Evolutionary conservation across 78 protist species (phyloP).

Genomic region (Cavenderia fasciculata): DNA sequence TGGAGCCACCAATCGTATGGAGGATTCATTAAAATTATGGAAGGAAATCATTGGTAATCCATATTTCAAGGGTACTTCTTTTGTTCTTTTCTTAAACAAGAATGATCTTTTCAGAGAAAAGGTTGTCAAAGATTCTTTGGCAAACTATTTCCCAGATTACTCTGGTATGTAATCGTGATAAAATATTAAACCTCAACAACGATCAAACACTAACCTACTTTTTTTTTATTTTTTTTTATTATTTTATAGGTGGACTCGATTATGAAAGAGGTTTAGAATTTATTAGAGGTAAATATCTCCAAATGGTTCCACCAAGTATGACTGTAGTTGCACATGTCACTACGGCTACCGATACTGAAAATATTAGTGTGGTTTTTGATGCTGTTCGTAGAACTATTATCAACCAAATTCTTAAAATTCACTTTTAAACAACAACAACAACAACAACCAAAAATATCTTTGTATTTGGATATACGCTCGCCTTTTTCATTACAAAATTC

Average conservation of each 20-base stretch:
- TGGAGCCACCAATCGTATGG: constrained; percentile 89
- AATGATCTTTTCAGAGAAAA: constrained; percentile 90
- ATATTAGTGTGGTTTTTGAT: constrained; percentile 88
- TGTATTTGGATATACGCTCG: no score
- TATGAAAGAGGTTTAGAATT: constrained; percentile 60
- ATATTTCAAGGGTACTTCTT: constrained; percentile 90
- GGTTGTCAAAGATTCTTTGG: constrained; percentile 75
- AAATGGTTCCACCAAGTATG: constrained; percentile 65
- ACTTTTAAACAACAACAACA: constrained; percentile 25
- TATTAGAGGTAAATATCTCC: constrained; percentile 45
- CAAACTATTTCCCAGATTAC: constrained; percentile 89
- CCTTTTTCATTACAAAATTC: no score
- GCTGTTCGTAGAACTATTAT: constrained; percentile 87
- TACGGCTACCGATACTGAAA: constrained; percentile 94
- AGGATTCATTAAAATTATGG: constrained; percentile 90
- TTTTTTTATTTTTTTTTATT: neutral
- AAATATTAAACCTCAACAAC: neutral
- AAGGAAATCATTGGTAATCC: constrained; percentile 86
- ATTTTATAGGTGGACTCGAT: constrained; percentile 1
- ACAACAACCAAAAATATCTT: no score
- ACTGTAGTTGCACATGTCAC: constrained; percentile 83
- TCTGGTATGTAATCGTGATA: no score
- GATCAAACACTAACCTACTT: neutral
- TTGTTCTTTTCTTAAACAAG: constrained; percentile 96
- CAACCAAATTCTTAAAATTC: constrained; percentile 13